Evolutionary conservation across 129 eudicot species (phyloP).

Genomic region (Ambrosia trifida): DNA sequence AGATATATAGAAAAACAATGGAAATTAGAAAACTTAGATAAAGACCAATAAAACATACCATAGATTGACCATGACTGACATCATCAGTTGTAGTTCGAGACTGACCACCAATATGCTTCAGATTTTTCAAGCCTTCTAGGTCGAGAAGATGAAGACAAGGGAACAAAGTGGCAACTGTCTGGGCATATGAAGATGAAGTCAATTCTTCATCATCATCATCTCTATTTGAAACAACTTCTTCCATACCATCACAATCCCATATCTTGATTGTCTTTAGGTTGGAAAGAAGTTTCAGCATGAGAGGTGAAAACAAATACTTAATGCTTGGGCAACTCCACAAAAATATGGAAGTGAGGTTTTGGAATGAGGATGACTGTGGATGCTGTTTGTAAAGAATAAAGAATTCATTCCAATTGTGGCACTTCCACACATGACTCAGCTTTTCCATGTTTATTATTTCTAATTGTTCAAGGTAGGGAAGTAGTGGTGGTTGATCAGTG

Average conservation of each 20-base stretch:
- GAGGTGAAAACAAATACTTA: conserved; percentile 3
- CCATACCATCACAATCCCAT: not conserved
- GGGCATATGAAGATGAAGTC: not conserved
- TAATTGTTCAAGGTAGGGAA: conserved; percentile 10
- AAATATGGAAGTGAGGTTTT: not conserved
- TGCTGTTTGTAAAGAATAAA: not conserved
- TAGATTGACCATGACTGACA: not conserved
- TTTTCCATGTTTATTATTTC: not conserved
- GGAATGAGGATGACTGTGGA: not conserved
- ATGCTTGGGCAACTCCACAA: not conserved
- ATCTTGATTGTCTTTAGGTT: not conserved
- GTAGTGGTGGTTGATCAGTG: not conserved
- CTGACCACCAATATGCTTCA: not conserved
- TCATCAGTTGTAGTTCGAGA: not conserved
- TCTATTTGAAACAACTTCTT: not conserved
- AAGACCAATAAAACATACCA: not conserved
- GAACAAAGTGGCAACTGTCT: not conserved
- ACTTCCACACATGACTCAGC: conserved; percentile 7
- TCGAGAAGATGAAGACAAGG: not conserved
- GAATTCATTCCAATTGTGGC: not conserved
- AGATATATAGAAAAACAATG: not conserved
- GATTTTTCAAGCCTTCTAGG: not conserved
- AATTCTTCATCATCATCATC: not conserved
- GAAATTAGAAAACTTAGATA: not conserved
- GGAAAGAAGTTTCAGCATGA: not conserved